Percentiles rank a stretch among this genome's conserved stretches.
Evolutionary conservation across 495 filamentous ascomycete genomes (phyloP).

Genomic region (Aspergillus cristatus): DNA sequence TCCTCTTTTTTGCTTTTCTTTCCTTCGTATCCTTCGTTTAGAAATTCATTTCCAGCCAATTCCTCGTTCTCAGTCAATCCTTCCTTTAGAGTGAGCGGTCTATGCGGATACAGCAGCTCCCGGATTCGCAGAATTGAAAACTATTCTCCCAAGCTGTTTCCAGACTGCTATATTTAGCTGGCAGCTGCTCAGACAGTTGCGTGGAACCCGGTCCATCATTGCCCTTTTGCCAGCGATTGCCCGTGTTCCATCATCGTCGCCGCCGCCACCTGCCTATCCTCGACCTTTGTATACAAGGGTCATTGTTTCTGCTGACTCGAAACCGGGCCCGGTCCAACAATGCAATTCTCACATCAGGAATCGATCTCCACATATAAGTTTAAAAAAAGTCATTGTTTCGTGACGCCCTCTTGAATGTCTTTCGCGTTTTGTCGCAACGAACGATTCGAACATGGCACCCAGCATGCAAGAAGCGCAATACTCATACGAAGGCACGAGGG

Average conservation of each 20-base stretch:
- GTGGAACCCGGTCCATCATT: no score
- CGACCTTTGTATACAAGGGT: not conserved
- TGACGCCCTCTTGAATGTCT: constrained; percentile 4
- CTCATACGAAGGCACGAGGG: not conserved
- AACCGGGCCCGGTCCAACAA: constrained; percentile 21
- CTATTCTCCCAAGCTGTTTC: no score
- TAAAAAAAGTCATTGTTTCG: constrained; percentile 14
- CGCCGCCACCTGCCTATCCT: not conserved
- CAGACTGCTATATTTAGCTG: no score
- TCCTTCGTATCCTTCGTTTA: no score
- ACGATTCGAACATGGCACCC: constrained; percentile 1
- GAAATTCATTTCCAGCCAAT: no score
- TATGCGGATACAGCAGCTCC: no score
- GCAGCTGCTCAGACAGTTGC: no score
- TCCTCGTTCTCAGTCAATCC: no score
- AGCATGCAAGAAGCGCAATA: constrained; percentile 9
- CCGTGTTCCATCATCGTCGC: not conserved
- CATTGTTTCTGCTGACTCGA: not conserved
- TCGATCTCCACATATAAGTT: constrained; percentile 23
- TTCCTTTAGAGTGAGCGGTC: no score
- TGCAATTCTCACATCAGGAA: constrained; percentile 22
- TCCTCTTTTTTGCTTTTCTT: no score
- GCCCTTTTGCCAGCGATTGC: not conserved
- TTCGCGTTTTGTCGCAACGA: constrained; percentile 16
- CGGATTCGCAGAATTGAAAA: no score